A percentile compares a stretch with the other conserved stretches of the same genome.
These are phyloP conservation scores for Talaromyces sp. DNA, from an alignment of 2,329 filamentous ascomycete genomes.

Conservation along the genomic window DNA sequence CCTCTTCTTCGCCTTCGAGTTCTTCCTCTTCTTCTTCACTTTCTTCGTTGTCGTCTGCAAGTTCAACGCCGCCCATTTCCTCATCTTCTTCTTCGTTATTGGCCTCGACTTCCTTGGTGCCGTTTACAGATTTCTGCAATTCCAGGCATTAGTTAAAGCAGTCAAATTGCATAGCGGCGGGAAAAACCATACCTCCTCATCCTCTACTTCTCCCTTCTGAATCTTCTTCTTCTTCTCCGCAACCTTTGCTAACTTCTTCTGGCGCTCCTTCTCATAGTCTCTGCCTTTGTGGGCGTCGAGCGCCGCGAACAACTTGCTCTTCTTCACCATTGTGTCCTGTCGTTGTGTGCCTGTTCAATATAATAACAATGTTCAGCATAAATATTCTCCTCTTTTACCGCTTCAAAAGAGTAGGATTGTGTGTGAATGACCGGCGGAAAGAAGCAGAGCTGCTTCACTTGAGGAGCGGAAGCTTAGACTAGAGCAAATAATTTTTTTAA, in stretches of 20 bases:
- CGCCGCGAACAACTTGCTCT: slow-evolving; percentile 56
- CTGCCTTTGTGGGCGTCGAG: slow-evolving; percentile 57
- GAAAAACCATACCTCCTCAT: slow-evolving; percentile 16
- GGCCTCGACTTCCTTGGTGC: slow-evolving; percentile 17
- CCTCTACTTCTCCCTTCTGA: slow-evolving; percentile 26
- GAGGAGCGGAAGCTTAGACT: neutral
- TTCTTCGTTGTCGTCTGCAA: slow-evolving; percentile 31
- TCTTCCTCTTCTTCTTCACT: slow-evolving; percentile 45
- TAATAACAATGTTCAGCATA: too few relatives aligned
- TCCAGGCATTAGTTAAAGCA: neutral
- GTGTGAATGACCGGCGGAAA: neutral
- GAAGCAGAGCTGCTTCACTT: neutral
- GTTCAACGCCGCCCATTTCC: slow-evolving; percentile 39
- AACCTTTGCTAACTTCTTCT: slow-evolving; percentile 60
- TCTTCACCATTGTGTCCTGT: slow-evolving; percentile 44
- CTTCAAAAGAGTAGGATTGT: neutral
- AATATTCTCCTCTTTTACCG: neutral
- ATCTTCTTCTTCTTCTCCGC: slow-evolving; percentile 45
- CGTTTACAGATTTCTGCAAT: slow-evolving; percentile 10
- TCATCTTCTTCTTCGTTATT: slow-evolving; percentile 24
- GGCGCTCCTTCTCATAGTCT: slow-evolving; percentile 73
- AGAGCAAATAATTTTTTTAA: slow-evolving; percentile 17
- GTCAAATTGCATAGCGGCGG: neutral
- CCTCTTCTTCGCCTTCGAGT: slow-evolving; percentile 67
- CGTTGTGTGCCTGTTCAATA: neutral